Base-by-base conservation (phyloP, 257 asterid genomes). In the Penstemon davidsonii region DNA sequence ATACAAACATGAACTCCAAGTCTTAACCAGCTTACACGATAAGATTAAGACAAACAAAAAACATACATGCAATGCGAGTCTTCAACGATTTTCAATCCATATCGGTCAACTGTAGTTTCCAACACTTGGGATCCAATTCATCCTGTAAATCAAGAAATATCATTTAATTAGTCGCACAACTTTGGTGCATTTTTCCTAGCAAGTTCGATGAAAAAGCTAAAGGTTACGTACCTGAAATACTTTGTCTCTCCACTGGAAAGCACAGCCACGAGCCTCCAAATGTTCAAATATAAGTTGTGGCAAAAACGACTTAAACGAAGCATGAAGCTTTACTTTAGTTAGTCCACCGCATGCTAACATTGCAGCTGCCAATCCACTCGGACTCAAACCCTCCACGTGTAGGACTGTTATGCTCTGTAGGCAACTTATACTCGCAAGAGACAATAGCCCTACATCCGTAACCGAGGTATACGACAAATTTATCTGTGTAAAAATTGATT, bases 201-300 rank as follows among this genome's bases (percentile, higher is more conserved):
- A 46, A 3, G 9, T 6, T 46, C 51, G 11, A 12, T 8, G 52
- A 11, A 61, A 4, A 55, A 65, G 65, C 55, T 19, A 42, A 43
- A 51, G 39, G 56, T 56, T 58, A 5, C 6, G 33, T 79, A 89
- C 98, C 98, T 83, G 91, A 60, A 80, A 75, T 10, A 66, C 74
- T 73, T 92, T 92, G 3, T 84, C 84, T 73, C 96, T 86, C 96
- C 96, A 92, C 52, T 79, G 88, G 67, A 92, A 75, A 45, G 63
- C 69, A 68, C 96, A 92, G 38, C 98, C 96, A 2, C 96, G 92
- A 60, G 91, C 94, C 76, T 83, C 91, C 64, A 92, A 67, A 78
- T 87, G 96, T 56, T 77, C 73, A 25, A 88, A 64, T 44, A 92
- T 84, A 41, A 68, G 73, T 59, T 46, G 80, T 4, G 98, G 92